Evolutionary conservation across 2,329 filamentous ascomycete genomes (phyloP).

Genomic region (Ceratocystis smalleyi): DNA sequence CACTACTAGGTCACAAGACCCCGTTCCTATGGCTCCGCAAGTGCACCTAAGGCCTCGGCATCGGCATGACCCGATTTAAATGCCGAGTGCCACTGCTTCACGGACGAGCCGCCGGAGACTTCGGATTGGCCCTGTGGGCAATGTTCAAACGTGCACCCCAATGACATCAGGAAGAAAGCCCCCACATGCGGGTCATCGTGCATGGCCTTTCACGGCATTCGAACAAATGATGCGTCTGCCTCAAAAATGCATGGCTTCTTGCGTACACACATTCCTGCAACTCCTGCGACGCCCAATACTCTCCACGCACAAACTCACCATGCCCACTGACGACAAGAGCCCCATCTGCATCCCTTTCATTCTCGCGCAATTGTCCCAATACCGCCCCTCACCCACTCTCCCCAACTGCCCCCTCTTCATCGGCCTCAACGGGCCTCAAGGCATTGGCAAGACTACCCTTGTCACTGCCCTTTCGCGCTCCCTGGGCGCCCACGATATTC

Average conservation of each 20-base stretch:
- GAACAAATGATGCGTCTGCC: too few species aligned
- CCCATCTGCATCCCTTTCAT: conserved; percentile 66
- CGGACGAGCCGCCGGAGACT: background rate
- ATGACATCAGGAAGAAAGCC: background rate
- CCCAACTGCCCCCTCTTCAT: conserved; percentile 56
- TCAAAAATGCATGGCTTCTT: too few species aligned
- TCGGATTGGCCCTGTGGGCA: background rate
- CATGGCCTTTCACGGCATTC: background rate
- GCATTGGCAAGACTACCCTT: conserved; percentile 81
- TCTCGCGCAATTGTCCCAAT: conserved; percentile 34
- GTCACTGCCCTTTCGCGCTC: conserved; percentile 50
- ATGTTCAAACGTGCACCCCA: background rate
- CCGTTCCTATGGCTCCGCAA: background rate
- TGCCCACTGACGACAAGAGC: conserved; percentile 58
- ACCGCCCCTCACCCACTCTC: conserved; percentile 17
- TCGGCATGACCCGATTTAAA: background rate
- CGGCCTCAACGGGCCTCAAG: conserved; percentile 82
- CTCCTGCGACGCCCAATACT: background rate
- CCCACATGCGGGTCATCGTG: background rate
- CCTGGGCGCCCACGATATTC: conserved; percentile 40
- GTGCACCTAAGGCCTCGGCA: background rate
- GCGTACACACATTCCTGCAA: background rate
- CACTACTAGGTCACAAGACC: background rate
- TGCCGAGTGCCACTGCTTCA: background rate
- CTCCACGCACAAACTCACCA: conserved; percentile 20